Evolutionary conservation across 768 basidiomycete species (phyloP), one percentile per base, ranked within the genome.

Genomic region (Amanita molliuscula): DNA sequence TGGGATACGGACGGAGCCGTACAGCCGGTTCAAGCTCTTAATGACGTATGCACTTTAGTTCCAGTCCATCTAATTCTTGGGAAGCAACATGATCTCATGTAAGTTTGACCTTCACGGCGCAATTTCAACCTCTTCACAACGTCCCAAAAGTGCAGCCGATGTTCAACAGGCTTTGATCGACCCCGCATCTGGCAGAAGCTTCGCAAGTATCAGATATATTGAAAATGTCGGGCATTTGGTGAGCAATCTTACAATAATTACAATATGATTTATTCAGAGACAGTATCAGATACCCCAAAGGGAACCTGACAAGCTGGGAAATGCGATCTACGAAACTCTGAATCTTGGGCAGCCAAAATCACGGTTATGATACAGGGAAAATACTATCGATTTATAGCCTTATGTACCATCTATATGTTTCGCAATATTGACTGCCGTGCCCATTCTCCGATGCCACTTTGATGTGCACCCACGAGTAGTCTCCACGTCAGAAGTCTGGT

Each of bases 41-140:
- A 72, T 53, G 55, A 59, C 37, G 44, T 67, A 1, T 77, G 74
- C 48, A 41, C 56, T 9, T 56, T 51, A 18, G 63, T 70, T 6
- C 78, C 78, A 0, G 63, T 82, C 0, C 79, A 81, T 55, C 62
- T 82, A 18, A 64, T 80, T 33, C 66, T 82, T 29, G 81, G 78
- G 8, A 62, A 59, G 15, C 62, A 69, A 25, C 65, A 71, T 20
- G 79, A 83, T 55, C 75, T 73, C 55, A 67, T 83, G 81, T 78
- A 44, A 31, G 76, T 60, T n/a, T 6, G 18, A 5, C 48, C 13
- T 52, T 11, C 20, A 3, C 10, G 7, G n/a, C 29, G 11, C 28
- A 29, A 9, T 28, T 31, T 26, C n/a, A 34, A 28, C 47, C 1
- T 28, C 48, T 16, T 20, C 11, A 11, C 31, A 8, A 7, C 44